Conservation (phyloP, 148 eudicot species). For the Linanthus parryae region DNA sequence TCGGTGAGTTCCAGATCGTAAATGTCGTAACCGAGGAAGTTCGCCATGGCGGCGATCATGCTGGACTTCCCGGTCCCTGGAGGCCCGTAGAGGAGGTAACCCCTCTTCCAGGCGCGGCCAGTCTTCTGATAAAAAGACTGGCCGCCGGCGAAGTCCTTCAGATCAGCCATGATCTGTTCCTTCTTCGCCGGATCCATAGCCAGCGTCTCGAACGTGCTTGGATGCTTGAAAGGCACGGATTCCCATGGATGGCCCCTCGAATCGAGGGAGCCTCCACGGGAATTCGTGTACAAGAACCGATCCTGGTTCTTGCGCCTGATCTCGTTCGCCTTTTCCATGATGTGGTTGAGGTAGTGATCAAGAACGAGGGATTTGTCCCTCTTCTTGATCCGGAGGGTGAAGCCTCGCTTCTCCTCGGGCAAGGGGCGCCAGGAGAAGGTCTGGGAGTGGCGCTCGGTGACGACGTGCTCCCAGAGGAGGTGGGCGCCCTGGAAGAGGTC, state of each 20-base stretch:
- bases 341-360: constrained; percentile 51
- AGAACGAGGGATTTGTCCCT: constrained; percentile 30
- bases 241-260: constrained; percentile 88
- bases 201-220: constrained; percentile 77
- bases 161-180: constrained; percentile 50
- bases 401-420: constrained; percentile 82
- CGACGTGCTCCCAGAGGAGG: constrained; percentile 81
- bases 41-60: constrained; percentile 98
- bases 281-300: constrained; percentile 65
- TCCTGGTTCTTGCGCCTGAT: constrained; percentile 56
- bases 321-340: constrained; percentile 51
- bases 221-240: constrained; percentile 91
- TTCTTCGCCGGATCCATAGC: constrained; percentile 76
- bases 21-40: constrained; percentile 67
- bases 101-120: constrained; percentile 94
- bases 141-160: constrained; percentile 58
- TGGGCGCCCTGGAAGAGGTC: constrained; percentile 41
- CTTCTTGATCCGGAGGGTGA: constrained; percentile 56
- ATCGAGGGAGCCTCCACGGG: constrained; percentile 71
- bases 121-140: constrained; percentile 66
- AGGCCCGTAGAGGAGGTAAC: constrained; percentile 77
- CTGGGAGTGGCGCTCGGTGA: constrained; percentile 51
- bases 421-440: constrained; percentile 84
- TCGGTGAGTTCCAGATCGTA: constrained; percentile 87
- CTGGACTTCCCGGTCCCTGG: constrained; percentile 97